phyloP scores from a whole-genome alignment of 176 grass and related monocot species.

The Juncus inflexus region DNA sequence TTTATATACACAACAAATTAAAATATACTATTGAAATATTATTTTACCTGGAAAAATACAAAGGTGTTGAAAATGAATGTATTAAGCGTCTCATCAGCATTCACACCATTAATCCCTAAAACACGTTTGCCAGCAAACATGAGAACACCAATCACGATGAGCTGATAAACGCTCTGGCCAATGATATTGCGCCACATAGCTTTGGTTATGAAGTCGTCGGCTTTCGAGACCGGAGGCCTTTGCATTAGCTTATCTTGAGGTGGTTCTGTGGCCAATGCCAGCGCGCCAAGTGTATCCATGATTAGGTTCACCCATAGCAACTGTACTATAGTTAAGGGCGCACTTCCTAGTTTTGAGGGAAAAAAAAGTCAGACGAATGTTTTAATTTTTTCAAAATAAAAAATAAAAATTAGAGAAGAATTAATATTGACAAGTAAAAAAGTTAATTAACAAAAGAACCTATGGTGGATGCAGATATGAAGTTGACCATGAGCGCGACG shows the following conservation, averaged over 20 bases:
- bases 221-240: slow-evolving; percentile 57
- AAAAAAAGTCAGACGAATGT: slow-evolving; percentile 8
- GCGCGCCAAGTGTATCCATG: slow-evolving; percentile 88
- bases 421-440: not conserved
- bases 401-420: not conserved
- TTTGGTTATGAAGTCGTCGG: slow-evolving; percentile 78
- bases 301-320: slow-evolving; percentile 95
- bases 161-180: slow-evolving; percentile 81
- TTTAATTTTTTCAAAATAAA: not conserved
- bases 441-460: slow-evolving; percentile 30
- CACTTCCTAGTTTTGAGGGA: slow-evolving; percentile 47
- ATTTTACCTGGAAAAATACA: slow-evolving; percentile 76
- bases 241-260: slow-evolving; percentile 59
- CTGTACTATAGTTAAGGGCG: slow-evolving; percentile 81
- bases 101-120: slow-evolving; percentile 27
- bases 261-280: slow-evolving; percentile 85
- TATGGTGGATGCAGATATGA: slow-evolving; percentile 76
- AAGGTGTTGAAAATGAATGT: slow-evolving; percentile 94
- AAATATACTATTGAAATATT: slow-evolving; percentile 2
- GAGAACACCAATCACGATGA: slow-evolving; percentile 64
- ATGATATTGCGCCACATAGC: slow-evolving; percentile 91
- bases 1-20: no score
- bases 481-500: slow-evolving; percentile 83
- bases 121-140: slow-evolving; percentile 54
- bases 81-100: slow-evolving; percentile 42